A percentile compares a stretch with the other conserved stretches of the same genome.
Evolutionary conservation across 345 rosid species (phyloP).

Genomic region (Populus davidiana): DNA sequence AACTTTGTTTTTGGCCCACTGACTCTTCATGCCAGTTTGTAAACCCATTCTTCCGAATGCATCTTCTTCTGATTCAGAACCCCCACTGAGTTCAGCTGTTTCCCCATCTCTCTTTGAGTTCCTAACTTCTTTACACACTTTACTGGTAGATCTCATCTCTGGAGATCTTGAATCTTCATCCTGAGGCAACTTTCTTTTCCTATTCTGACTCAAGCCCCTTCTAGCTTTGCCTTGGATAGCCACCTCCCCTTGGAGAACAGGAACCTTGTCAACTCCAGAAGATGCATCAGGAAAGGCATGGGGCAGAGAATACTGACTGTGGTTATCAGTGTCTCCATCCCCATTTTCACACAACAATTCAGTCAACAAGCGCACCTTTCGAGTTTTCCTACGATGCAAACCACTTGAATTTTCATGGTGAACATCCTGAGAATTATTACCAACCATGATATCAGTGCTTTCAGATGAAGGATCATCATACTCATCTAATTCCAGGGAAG

Average conservation of each 20-base stretch:
- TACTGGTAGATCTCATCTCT: slow-evolving; percentile 39
- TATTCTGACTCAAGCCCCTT: slow-evolving; percentile 33
- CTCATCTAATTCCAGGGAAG: slow-evolving; percentile 39
- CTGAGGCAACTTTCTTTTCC: slow-evolving; percentile 53
- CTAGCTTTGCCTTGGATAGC: slow-evolving; percentile 19
- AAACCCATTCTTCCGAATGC: slow-evolving; percentile 27
- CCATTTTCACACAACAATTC: slow-evolving; percentile 57
- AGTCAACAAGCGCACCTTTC: slow-evolving; percentile 68
- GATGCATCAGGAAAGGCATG: slow-evolving; percentile 31
- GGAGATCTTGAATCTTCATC: slow-evolving; percentile 40
- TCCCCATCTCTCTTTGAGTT: slow-evolving; percentile 25
- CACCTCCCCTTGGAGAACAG: slow-evolving; percentile 21
- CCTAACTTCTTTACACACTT: slow-evolving; percentile 28
- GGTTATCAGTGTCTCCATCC: slow-evolving; percentile 23
- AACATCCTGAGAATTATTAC: slow-evolving; percentile 20
- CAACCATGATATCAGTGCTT: slow-evolving; percentile 43
- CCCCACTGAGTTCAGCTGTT: slow-evolving; percentile 24
- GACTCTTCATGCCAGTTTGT: slow-evolving; percentile 32
- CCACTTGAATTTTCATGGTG: slow-evolving; percentile 34
- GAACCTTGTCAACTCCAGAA: slow-evolving; percentile 16
- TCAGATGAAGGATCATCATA: slow-evolving; percentile 48
- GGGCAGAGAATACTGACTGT: slow-evolving; percentile 35
- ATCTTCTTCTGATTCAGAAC: slow-evolving; percentile 39
- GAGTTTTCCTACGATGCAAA: slow-evolving; percentile 54
- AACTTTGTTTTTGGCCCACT: slow-evolving; percentile 33